Conservation (phyloP, 495 filamentous ascomycete genomes). For the Neurospora terricola region DNA sequence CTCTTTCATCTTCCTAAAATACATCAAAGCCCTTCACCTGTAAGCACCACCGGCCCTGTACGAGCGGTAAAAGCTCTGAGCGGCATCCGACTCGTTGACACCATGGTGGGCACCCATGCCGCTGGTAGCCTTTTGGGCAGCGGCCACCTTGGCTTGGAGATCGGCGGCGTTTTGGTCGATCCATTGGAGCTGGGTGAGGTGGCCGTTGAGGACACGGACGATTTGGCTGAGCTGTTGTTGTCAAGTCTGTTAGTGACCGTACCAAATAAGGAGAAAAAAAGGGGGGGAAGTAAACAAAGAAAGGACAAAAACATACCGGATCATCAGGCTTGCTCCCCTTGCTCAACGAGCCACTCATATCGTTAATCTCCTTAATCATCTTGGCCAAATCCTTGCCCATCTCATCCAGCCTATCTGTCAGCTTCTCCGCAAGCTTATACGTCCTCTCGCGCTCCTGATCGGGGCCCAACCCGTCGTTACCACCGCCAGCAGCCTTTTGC, state of each 20-base stretch:
- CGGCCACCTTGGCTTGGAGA: conserved; percentile 65
- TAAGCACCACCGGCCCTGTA: conserved; percentile 45
- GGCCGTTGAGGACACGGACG: conserved; percentile 84
- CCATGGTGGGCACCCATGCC: conserved; percentile 53
- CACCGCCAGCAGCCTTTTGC: conserved; percentile 1
- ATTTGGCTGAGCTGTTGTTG: conserved; percentile 71
- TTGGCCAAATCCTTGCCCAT: conserved; percentile 83
- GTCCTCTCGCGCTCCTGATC: conserved; percentile 93
- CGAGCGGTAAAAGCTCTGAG: conserved; percentile 75
- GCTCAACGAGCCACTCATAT: conserved; percentile 68
- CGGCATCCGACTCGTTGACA: conserved; percentile 49
- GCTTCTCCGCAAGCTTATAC: conserved; percentile 83
- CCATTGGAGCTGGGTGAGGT: conserved; percentile 78
- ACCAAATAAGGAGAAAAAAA: neutral
- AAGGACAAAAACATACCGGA: conserved; percentile 75
- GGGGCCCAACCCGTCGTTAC: conserved; percentile 64
- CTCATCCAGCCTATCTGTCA: conserved; percentile 75
- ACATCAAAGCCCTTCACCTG: neutral
- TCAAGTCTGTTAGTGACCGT: neutral
- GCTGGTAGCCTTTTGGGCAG: conserved; percentile 66
- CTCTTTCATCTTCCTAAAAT: conserved; percentile 29
- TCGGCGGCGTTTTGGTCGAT: conserved; percentile 79
- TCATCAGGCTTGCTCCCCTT: conserved; percentile 85
- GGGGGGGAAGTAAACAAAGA: conserved; percentile 11
- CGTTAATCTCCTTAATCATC: conserved; percentile 98